Evolutionary conservation across 352 stramenopile genomes (phyloP).

Genomic region (Peronospora destructor): DNA sequence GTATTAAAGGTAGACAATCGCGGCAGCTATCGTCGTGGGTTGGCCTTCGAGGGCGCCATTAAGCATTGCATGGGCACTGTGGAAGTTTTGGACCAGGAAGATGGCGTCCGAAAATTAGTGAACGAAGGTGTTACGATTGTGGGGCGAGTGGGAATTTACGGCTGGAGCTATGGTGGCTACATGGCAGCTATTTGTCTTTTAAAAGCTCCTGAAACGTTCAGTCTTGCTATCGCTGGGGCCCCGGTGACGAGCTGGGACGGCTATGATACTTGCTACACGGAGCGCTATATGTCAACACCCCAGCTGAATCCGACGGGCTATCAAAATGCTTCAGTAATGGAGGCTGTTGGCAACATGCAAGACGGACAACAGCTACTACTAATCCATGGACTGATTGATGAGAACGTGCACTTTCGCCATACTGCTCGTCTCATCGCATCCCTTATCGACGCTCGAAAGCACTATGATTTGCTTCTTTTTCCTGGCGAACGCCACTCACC

Average conservation of each 20-base stretch:
- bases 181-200: slow-evolving; percentile 95
- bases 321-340: slow-evolving; percentile 86
- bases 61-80: slow-evolving; percentile 89
- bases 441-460: slow-evolving; percentile 90
- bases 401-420: slow-evolving; percentile 98
- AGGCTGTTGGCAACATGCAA: slow-evolving; percentile 88
- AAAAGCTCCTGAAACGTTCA: slow-evolving; percentile 93
- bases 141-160: slow-evolving; percentile 91
- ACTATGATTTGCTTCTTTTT: slow-evolving; percentile 96
- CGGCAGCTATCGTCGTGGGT: slow-evolving; percentile 87
- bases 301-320: slow-evolving; percentile 91
- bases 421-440: slow-evolving; percentile 94
- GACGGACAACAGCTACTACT: slow-evolving; percentile 88
- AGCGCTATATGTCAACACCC: slow-evolving; percentile 95
- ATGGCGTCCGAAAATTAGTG: slow-evolving; percentile 76
- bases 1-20: slow-evolving; percentile 97
- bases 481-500: slow-evolving; percentile 94
- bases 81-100: slow-evolving; percentile 84
- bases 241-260: slow-evolving; percentile 96
- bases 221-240: slow-evolving; percentile 91
- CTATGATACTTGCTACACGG: slow-evolving; percentile 98
- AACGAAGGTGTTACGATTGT: slow-evolving; percentile 84
- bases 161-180: slow-evolving; percentile 98
- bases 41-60: slow-evolving; percentile 91
- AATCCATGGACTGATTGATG: slow-evolving; percentile 95